Base-by-base conservation (phyloP, 768 basidiomycete genomes). In the Rhodotorula toruloides region DNA sequence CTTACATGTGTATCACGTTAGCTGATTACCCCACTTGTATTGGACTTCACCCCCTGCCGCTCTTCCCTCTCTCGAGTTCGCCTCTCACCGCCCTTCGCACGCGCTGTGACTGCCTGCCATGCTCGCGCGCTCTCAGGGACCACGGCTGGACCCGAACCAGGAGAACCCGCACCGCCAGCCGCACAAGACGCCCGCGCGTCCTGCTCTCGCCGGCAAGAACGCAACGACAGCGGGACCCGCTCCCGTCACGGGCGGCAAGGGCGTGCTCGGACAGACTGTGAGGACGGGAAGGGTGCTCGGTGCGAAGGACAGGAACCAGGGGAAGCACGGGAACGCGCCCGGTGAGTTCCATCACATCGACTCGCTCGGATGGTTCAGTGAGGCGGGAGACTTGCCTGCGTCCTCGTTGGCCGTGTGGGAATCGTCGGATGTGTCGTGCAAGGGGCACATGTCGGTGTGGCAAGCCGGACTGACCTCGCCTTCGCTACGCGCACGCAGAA, bases 101-200 rank as follows among this genome's bases (percentile, higher is more conserved):
- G 31, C 22, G 34, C 22, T 37, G n/a, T 13, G 39, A 5, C 12
- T 12, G 48, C 47, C 22, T 29, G 52, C 16, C 40, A 61, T 61
- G 60, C 60, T 61, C 32, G 40, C 52, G 1, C 60, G 60, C 32
- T 54, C 60, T 0, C 52, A 61, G 32, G 34, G 42, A 4, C 43
- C 32, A 9, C 60, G 60, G 5, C 43, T 61, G 10, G 60, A 61
- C 43, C 60, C 53, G 50, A 61, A 61, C 50, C 40, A 32, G 31
- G 60, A 61, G 60, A 61, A 61, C 37, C 50, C 60, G 22, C 11
- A 9, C 42, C 11, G 34, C 29, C 50, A 43, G 50, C 59, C 36
- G 25, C 43, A 43, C 52, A 61, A 61, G 50, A 61, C 60, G 32
- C 60, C 60, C 25, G 50, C 60, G 0, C 60, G 60, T 14, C 42